Evolutionary conservation across 768 basidiomycete genomes (phyloP), one percentile per base, ranked within the genome.

Genomic region (Phanerochaete carnosa): DNA sequence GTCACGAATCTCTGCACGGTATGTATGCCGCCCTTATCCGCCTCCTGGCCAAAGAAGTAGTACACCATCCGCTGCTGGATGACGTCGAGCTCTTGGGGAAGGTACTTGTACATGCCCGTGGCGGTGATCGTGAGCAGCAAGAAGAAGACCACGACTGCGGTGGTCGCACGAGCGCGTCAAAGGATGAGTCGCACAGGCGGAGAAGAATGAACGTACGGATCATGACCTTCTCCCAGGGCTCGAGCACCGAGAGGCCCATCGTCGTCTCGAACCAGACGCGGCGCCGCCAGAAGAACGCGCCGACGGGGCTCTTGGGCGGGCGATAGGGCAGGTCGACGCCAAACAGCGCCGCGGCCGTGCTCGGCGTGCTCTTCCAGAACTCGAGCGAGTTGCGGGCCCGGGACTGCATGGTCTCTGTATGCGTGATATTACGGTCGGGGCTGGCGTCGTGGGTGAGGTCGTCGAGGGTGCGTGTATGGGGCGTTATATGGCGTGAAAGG

Each of bases 161-260:
- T 51, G 39, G 39, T 2, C 43, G 51, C 26, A 51, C 50, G 11
- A 25, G 30, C 32, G 26, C 37, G 26, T 39, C n/a, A n/a, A n/a
- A n/a, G n/a, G n/a, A 30, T 13, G 33, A 19, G 55, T 16, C 57
- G 28, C 37, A 47, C 19, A 50, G 47, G 54, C 47, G 16, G n/a
- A n/a, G n/a, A n/a, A n/a, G n/a, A n/a, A n/a, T n/a, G n/a, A 28
- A 77, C 87, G 69, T 68, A 88, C 87, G 68, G 59, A 84, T 76
- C 37, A 87, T 69, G 49, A 81, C 66, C 66, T 86, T 85, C 77
- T 89, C 89, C 88, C 87, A 88, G 60, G 83, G 79, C 68, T 90
- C 86, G 59, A 88, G 72, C 66, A 88, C 79, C 29, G 79, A 77
- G 43, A 88, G 73, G 6, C 77, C 87, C 61, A 85, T 83, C 0